phyloP scores from a whole-genome alignment of 75 land plant species.

The Sequoia sempervirens region DNA sequence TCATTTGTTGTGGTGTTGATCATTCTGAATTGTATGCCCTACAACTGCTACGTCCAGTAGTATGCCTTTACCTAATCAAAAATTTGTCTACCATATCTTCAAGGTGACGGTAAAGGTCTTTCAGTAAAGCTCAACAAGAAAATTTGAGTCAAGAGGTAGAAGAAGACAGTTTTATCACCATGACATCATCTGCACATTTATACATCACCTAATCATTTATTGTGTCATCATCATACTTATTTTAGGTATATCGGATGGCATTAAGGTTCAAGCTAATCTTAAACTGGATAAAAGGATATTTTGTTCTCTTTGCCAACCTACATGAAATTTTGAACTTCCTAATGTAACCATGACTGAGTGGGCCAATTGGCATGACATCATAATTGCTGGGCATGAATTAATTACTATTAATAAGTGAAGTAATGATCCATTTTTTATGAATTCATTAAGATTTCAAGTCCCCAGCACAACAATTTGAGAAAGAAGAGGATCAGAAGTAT shows the following conservation, averaged over 20 bases:
- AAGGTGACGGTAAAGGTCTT: not conserved
- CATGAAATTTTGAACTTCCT: not conserved
- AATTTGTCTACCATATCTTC: too few relatives aligned
- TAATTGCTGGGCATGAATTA: not conserved
- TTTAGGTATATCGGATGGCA: not conserved
- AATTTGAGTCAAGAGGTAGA: not conserved
- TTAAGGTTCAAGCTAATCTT: not conserved
- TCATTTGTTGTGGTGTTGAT: too few relatives aligned
- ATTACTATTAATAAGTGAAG: not conserved
- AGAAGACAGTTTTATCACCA: not conserved
- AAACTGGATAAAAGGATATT: not conserved
- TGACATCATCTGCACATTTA: not conserved
- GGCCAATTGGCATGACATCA: not conserved
- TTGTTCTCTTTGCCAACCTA: not conserved
- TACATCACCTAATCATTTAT: not conserved
- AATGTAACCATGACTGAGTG: not conserved
- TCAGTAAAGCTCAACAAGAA: not conserved
- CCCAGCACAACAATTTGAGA: not conserved
- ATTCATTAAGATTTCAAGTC: not conserved
- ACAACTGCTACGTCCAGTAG: too few relatives aligned
- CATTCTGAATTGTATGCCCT: too few relatives aligned
- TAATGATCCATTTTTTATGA: not conserved
- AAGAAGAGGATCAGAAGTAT: not conserved
- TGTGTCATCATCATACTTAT: too few relatives aligned
- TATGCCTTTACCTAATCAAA: too few relatives aligned